Base-by-base conservation (phyloP, 768 basidiomycete species). In the Termitomyces sp. region DNA sequence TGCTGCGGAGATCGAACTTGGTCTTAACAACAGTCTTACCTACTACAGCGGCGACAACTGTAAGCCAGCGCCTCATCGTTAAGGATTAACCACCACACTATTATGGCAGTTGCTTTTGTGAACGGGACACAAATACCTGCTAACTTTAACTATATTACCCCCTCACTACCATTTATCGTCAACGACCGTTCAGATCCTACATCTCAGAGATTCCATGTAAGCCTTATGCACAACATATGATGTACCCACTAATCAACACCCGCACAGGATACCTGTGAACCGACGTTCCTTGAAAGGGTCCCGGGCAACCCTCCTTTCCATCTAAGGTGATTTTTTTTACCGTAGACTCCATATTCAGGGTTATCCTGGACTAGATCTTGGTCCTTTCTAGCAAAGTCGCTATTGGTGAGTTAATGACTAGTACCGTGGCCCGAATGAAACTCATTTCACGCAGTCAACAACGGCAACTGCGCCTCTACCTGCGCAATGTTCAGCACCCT, bases 401-500 rank as follows among this genome's bases (percentile, higher is more conserved):
- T 4, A 78, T 80, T 27, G 77, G 76, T 80, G 61, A 53, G 71
- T 62, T 27, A 16, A 35, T 38, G 14, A 14, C 21, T 35, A 35
- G 31, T 27, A 27, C 9, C 11, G 5, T 16, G 43, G n/a, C 16
- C 34, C 11, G 49, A 12, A 27, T 17, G 16, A 52, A 37, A 19
- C 42, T 23, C n/a, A 31, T 47, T 41, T n/a, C 4, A 29, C 23
- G 19, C 43, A 77, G 77, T 78, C 43, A 72, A 62, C 62, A 78
- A 78, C 46, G 75, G 73, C 9, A 71, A 75, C 34, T 86, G 84
- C 58, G 83, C 83, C 9, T 84, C 82, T 5, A 85, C 85, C 1
- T 85, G 85, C 58, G 81, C 84, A 0, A 78, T 84, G 77, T 85
- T 85, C 65, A 80, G 76, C 55, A 84, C 83, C 2, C 65, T 84